Evolutionary conservation across 371 early-diverging fungal genomes (phyloP), one percentile per base, ranked within the genome.

Genomic region (Mortierella sp.): DNA sequence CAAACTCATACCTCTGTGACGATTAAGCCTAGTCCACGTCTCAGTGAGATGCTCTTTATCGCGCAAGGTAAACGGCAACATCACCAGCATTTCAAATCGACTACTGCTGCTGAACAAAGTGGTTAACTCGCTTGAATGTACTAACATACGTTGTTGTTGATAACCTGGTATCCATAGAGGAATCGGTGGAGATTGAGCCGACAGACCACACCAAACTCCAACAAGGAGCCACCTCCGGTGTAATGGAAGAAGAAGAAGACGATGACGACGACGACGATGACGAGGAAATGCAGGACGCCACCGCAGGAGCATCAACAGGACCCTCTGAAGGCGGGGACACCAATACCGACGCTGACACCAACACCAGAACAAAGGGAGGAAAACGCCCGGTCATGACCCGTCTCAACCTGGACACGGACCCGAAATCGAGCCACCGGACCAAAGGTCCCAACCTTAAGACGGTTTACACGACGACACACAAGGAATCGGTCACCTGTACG

Each of bases 1-100:
- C 90, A 92, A 75, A 92, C 93, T 43, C 91, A 92, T 51, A 91
- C 90, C 16, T 72, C 85, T 0, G 83, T 77, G 8, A 87, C 90
- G 55, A 85, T 93, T 88, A 85, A 89, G 58, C 92, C 93, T 16
- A 92, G 91, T 75, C 75, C 90, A 10, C 89, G 82, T 78, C 87
- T 94, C 49, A 80, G 90, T 18, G 93, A 93, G 75, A 75, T 92
- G 68, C 79, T 92, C 71, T 91, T 85, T 71, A 78, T 89, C 10
- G 94, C 89, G 29, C 80, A 88, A 87, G 75, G 92, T 90, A 90
- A 65, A 29, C 2, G 14, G 4, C 58, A 68, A 65, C 44, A 71
- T 35, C 4, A 55, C 6, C 18, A 10, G 4, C 29, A 14, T 60
- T 14, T 14, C 12, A 27, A 24, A 4, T 11, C 32, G 32, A 21